These are phyloP conservation scores for Penicillium sp. DNA, from an alignment of 2,329 filamentous ascomycete species.

Conservation along the genomic window DNA sequence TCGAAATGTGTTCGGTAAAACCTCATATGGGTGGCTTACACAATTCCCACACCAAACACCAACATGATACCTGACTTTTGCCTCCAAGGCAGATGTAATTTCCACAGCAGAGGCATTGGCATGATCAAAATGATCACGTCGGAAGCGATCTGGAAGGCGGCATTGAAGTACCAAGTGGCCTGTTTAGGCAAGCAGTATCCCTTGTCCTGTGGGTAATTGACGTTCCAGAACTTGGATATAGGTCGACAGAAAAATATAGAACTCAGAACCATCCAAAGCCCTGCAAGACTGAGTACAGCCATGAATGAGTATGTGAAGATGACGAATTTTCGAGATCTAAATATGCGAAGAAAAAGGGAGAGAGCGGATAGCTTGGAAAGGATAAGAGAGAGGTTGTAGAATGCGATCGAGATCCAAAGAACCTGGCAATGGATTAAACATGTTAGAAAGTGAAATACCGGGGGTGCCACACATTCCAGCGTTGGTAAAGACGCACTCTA, in stretches of 20 bases:
- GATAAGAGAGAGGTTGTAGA: constrained; percentile 31
- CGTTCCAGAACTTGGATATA: constrained; percentile 21
- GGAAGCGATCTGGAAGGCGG: constrained; percentile 23
- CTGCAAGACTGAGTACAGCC: constrained; percentile 15
- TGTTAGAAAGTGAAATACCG: not conserved
- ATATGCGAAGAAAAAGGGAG: constrained; percentile 29
- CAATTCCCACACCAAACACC: constrained; percentile 25
- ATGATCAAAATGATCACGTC: constrained; percentile 23
- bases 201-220: not conserved
- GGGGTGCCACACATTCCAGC: no score
- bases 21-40: constrained; percentile 13
- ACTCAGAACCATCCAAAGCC: constrained; percentile 26
- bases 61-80: constrained; percentile 23
- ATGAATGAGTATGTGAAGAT: constrained; percentile 15
- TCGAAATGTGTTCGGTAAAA: not conserved
- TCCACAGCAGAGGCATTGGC: constrained; percentile 22
- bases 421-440: constrained; percentile 8
- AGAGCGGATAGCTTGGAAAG: constrained; percentile 30
- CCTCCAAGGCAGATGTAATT: constrained; percentile 16
- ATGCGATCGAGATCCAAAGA: constrained; percentile 28
- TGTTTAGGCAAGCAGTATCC: constrained; percentile 17
- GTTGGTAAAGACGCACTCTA: constrained; percentile 14
- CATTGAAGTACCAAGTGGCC: constrained; percentile 26
- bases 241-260: constrained; percentile 25
- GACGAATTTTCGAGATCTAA: constrained; percentile 18